Base-by-base conservation (phyloP, 2,329 filamentous ascomycete genomes). In the Microdochium bolleyi region DNA sequence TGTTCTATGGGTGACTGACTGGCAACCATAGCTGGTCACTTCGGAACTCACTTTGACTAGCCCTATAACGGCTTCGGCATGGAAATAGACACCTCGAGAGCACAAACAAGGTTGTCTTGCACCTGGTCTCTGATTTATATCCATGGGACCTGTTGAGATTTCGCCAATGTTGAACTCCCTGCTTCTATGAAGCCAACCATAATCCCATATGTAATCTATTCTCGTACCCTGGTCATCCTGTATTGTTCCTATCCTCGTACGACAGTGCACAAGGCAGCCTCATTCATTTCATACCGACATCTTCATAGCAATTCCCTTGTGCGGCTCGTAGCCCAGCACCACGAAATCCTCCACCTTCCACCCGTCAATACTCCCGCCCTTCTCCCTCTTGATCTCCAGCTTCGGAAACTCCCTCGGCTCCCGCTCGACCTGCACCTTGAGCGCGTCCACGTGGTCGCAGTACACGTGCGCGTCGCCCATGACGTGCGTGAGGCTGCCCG, bases 401-500 rank as follows among this genome's bases (percentile, higher is more conserved):
- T 82, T 82, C 0, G 94, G 94, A 60, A 97, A 97, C 0, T 82
- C 79, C 11, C 83, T 80, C 24, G 94, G 94, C 65, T 92, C 87
- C 8, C 94, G 77, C 65, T 83, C 79, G 32, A 97, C 67, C 72
- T 99, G 94, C 52, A 83, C 79, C 64, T 87, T 80, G 54, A 99
- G 74, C 13, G 94, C 92, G 52, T 95, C 91, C 8, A 95, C 81
- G 67, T 99, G 94, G 67, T 99, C 92, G 8, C 87, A 72, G 70
- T 99, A 99, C 1, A 99, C 86, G 70, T 99, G 94, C n/a, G 92
- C 90, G 69, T 99, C 94, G 14, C 94, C 94, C 91, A 99, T 95
- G 49, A 91, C 91, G 70, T 97, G 94, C 38, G 91, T 94, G 56
- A 99, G 78, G 51, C 83, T 92, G 0, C 92, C 94, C 0, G 94